A percentile compares a stretch with the other conserved stretches of the same genome.
Evolutionary conservation across 2,329 filamentous ascomycete genomes (phyloP).

Genomic region (Alternaria angustiovoidea): DNA sequence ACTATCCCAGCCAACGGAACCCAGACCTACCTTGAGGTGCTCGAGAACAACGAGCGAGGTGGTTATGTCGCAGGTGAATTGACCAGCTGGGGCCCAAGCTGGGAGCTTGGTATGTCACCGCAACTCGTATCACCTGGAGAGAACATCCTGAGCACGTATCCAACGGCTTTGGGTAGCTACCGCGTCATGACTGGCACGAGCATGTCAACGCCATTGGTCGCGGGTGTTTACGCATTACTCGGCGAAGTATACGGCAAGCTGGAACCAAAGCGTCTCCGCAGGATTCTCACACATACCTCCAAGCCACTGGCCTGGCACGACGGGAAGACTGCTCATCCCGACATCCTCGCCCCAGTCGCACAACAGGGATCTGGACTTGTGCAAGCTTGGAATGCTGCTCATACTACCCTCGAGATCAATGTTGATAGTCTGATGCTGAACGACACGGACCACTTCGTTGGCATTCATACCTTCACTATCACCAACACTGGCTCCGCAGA

Average conservation of each 20-base stretch:
- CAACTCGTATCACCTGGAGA: constrained; percentile 66
- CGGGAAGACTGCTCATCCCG: constrained; percentile 11
- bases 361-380: constrained; percentile 36
- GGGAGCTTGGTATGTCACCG: constrained; percentile 65
- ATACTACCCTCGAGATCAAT: constrained; percentile 20
- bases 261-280: constrained; percentile 19
- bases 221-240: constrained; percentile 27
- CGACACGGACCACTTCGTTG: constrained; percentile 36
- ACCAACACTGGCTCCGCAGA: constrained; percentile 16
- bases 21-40: constrained; percentile 17
- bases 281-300: constrained; percentile 24
- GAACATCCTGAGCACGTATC: constrained; percentile 66
- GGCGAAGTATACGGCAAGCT: constrained; percentile 28
- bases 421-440: constrained; percentile 28
- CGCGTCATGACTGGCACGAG: constrained; percentile 64
- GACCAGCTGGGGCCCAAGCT: constrained; percentile 68
- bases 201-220: constrained; percentile 54
- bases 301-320: constrained; percentile 29
- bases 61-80: constrained; percentile 15
- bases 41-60: constrained; percentile 23
- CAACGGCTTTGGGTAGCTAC: constrained; percentile 57
- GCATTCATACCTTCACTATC: constrained; percentile 31
- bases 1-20: constrained; percentile 21
- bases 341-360: constrained; percentile 26
- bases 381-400: constrained; percentile 27